Conservation (phyloP, 768 basidiomycete species). For the Mycena epipterygia region DNA sequence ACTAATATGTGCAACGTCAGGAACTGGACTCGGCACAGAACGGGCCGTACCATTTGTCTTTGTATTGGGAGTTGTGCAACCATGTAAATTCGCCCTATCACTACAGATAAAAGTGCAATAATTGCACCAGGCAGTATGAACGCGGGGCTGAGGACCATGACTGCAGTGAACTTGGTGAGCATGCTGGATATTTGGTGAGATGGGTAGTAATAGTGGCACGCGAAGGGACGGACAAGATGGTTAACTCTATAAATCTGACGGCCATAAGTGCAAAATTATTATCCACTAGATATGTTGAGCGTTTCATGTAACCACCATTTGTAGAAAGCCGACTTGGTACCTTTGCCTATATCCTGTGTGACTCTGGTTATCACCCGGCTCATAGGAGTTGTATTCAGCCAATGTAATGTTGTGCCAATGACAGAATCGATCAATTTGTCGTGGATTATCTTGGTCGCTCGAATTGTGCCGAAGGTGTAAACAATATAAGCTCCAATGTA, state of each 20-base stretch:
- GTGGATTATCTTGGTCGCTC: conserved; percentile 47
- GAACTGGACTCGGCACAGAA: conserved; percentile 59
- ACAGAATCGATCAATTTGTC: conserved; percentile 50
- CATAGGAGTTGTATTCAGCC: conserved; percentile 42
- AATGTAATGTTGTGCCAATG: conserved; percentile 60
- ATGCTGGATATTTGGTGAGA: conserved; percentile 1
- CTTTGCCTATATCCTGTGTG: conserved; percentile 58
- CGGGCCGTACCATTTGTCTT: conserved; percentile 66
- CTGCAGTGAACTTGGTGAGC: conserved; percentile 51
- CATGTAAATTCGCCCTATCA: conserved; percentile 65
- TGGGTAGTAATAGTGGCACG: background rate
- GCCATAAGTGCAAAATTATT: background rate
- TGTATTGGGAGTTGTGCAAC: conserved; percentile 69
- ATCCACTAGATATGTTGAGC: conserved; percentile 14
- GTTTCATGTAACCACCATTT: no score
- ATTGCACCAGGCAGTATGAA: conserved; percentile 55
- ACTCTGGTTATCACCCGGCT: conserved; percentile 62
- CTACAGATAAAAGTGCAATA: conserved; percentile 54
- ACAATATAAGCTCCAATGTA: conserved; percentile 44
- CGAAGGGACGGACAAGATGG: conserved; percentile 19
- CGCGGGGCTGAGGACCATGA: conserved; percentile 53
- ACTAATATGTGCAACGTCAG: conserved; percentile 17
- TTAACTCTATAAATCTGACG: background rate
- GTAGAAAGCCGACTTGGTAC: background rate
- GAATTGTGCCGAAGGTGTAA: conserved; percentile 50